These are phyloP conservation scores for Pseudogymnoascus sp. DNA, from an alignment of 2,329 filamentous ascomycete genomes.

Conservation along the genomic window DNA sequence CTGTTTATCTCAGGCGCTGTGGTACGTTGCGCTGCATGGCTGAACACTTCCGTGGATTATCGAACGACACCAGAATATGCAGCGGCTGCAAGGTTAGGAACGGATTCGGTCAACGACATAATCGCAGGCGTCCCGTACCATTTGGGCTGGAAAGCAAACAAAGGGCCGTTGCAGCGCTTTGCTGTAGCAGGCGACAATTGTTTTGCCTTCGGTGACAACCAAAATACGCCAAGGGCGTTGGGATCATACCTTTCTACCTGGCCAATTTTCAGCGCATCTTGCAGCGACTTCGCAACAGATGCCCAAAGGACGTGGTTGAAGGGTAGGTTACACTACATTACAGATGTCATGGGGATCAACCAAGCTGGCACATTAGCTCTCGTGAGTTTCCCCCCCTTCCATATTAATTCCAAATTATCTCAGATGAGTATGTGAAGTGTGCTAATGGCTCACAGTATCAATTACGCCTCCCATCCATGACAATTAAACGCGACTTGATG, in stretches of 20 bases:
- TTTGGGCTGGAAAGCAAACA: slow-evolving; percentile 50
- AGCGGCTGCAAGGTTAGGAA: slow-evolving; percentile 44
- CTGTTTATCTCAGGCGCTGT: slow-evolving; percentile 49
- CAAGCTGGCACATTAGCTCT: slow-evolving; percentile 50
- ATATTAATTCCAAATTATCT: slow-evolving; percentile 9
- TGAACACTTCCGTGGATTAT: slow-evolving; percentile 54
- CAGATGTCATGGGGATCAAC: slow-evolving; percentile 49
- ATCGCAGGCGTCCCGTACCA: slow-evolving; percentile 56
- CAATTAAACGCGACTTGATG: slow-evolving; percentile 49
- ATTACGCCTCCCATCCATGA: slow-evolving; percentile 55
- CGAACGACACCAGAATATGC: slow-evolving; percentile 57
- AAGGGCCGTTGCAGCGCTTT: slow-evolving; percentile 31
- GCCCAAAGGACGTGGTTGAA: slow-evolving; percentile 49
- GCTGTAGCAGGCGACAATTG: slow-evolving; percentile 31
- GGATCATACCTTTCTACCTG: slow-evolving; percentile 55
- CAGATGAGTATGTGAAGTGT: background rate
- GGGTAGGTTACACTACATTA: slow-evolving; percentile 49
- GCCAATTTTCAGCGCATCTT: slow-evolving; percentile 48
- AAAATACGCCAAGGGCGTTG: slow-evolving; percentile 43
- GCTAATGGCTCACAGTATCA: slow-evolving; percentile 38
- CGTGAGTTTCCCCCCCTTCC: slow-evolving; percentile 33
- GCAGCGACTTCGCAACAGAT: slow-evolving; percentile 54
- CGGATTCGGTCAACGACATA: slow-evolving; percentile 51
- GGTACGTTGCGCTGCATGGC: slow-evolving; percentile 55
- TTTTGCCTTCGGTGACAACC: slow-evolving; percentile 46